Conservation (phyloP, 2,329 filamentous ascomycete genomes). For the Colletotrichum tamarilloi region DNA sequence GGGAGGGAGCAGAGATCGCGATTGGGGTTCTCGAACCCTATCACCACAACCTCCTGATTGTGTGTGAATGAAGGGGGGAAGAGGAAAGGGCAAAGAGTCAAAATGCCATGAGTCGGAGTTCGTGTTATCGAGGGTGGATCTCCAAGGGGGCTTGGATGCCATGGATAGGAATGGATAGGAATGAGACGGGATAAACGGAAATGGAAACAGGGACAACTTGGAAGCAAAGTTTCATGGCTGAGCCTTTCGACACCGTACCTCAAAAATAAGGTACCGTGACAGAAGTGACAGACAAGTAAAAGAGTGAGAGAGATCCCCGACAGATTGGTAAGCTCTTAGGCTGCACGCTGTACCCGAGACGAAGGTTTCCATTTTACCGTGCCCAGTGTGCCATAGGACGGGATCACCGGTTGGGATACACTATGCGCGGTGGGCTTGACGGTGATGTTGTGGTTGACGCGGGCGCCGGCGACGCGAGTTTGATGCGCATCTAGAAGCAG, state of each 20-base stretch:
- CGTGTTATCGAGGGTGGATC: slow-evolving; percentile 29
- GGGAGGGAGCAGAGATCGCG: slow-evolving; percentile 12
- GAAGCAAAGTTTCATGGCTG: slow-evolving; percentile 15
- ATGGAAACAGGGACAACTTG: slow-evolving; percentile 19
- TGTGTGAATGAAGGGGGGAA: neutral
- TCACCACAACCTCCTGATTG: neutral
- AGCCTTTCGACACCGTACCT: neutral
- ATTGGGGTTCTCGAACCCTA: slow-evolving; percentile 30
- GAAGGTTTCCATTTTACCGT: slow-evolving; percentile 8
- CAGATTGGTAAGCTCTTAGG: slow-evolving; percentile 5
- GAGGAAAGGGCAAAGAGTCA: neutral
- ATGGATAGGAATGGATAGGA: neutral
- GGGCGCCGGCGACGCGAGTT: neutral
- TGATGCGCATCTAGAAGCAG: slow-evolving; percentile 4
- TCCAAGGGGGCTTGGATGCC: neutral
- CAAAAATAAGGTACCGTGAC: neutral
- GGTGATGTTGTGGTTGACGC: neutral
- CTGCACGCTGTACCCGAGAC: neutral
- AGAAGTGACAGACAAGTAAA: neutral
- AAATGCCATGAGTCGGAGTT: slow-evolving; percentile 20
- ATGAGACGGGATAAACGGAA: neutral
- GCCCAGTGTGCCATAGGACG: neutral
- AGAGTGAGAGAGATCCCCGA: neutral
- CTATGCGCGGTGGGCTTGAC: neutral
- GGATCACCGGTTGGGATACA: slow-evolving; percentile 7